These are phyloP conservation scores for Acacia melanoxylon DNA, from an alignment of 306 rosid genomes.

Conservation along the genomic window DNA sequence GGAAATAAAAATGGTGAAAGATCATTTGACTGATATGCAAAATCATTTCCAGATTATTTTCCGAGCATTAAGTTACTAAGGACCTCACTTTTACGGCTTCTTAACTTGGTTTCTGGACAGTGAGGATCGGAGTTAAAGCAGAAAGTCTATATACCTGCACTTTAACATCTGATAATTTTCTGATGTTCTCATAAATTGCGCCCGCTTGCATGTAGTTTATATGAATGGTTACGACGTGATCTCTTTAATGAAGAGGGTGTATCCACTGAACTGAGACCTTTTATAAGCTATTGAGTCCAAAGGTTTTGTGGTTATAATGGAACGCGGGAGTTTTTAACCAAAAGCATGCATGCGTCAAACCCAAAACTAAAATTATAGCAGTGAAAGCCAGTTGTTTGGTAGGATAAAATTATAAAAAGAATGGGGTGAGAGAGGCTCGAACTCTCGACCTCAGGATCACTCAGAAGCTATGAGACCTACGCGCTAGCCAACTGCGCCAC, in stretches of 20 bases:
- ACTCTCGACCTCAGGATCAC: constrained; percentile 48
- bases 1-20: too few relatives aligned
- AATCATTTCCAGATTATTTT: background rate
- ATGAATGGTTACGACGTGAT: background rate
- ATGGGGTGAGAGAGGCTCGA: constrained; percentile 57
- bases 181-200: background rate
- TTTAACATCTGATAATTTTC: background rate
- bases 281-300: background rate
- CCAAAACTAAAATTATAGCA: too few relatives aligned
- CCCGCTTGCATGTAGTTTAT: background rate
- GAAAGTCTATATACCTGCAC: background rate
- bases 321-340: background rate
- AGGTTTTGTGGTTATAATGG: background rate
- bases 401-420: background rate
- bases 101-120: background rate
- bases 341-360: background rate
- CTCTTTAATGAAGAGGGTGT: background rate
- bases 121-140: background rate
- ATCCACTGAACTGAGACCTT: background rate
- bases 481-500: constrained; percentile 62
- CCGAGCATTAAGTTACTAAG: background rate
- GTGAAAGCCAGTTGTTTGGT: too few relatives aligned
- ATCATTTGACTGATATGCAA: background rate
- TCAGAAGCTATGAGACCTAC: constrained; percentile 49
- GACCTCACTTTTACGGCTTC: background rate